Base-by-base conservation (phyloP, 192 early-diverging fungal genomes). In the Coemansia sp. region DNA sequence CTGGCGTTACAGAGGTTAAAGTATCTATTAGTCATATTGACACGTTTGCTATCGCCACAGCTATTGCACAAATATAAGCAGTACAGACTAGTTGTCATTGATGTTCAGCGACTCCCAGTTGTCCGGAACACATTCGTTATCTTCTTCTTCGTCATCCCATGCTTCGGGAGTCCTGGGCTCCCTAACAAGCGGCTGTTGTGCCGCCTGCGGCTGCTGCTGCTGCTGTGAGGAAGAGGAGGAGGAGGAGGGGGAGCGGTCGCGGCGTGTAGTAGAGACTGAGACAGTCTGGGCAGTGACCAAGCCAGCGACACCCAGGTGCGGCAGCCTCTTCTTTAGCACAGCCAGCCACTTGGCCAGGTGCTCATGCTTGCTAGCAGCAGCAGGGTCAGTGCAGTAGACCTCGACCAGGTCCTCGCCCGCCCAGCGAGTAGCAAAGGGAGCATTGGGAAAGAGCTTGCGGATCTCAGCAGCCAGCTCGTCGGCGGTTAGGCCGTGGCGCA, bases 11-110 rank as follows among this genome's bases (percentile, higher is more conserved):
- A 37, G 71, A 86, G 29, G 79, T 98, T 56, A 94, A 92, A 75
- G 92, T 98, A 22, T 93, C 94, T 19, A 98, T 98, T 72, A 93
- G 91, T 65, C 96, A 98, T 74, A 90, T 90, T 60, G 96, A 94
- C 56, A 84, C 86, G 15, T 97, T 94, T 80, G 92, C 92, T 42
- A 93, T 94, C 66, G 95, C 95, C 15, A 90, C 95, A 67, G 95
- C 95, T n/a, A 74, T 87, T 79, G 64, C 91, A 62, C n/a, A 54
- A 22, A 64, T 54, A 54, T 39, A 20, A 67, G 17, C 2, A 15
- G 15, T n/a, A 12, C 20, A n/a, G 12, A 42, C 19, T 66, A 37
- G 12, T 57, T 38, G 39, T 66, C 64, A 10, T 31, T 57, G 32
- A 67, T 36, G 25, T 64, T 66, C 20, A 81, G 45, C 7, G 69